These are phyloP conservation scores for Tieghemostelium lacteum DNA, from an alignment of 78 protist species.

Conservation along the genomic window DNA sequence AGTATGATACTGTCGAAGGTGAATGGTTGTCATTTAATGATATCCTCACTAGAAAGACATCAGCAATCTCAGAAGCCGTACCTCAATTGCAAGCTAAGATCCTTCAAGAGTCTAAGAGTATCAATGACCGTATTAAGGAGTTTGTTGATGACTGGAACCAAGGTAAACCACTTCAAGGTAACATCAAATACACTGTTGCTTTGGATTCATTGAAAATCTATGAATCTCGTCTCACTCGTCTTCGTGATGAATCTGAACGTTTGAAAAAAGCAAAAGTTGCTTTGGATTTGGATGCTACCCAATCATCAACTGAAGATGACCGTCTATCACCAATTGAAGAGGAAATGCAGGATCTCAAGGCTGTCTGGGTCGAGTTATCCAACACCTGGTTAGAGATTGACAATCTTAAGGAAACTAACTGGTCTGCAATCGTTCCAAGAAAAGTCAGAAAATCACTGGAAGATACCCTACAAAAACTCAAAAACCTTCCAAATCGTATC, in stretches of 20 bases:
- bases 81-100: conserved; percentile 82
- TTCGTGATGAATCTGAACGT: conserved; percentile 71
- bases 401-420: conserved; percentile 83
- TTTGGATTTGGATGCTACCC: conserved; percentile 73
- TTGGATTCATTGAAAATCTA: conserved; percentile 64
- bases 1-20: conserved; percentile 84
- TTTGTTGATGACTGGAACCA: conserved; percentile 65
- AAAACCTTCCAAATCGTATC: conserved; percentile 85
- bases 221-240: conserved; percentile 55
- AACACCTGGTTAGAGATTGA: conserved; percentile 81
- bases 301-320: conserved; percentile 27
- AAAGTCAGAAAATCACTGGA: conserved; percentile 79
- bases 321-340: conserved; percentile 70
- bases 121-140: conserved; percentile 53
- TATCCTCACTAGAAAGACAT: conserved; percentile 61
- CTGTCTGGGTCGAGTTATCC: conserved; percentile 85
- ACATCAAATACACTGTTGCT: conserved; percentile 67
- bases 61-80: conserved; percentile 52
- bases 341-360: conserved; percentile 90
- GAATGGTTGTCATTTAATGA: conserved; percentile 90
- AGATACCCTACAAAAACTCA: conserved; percentile 70
- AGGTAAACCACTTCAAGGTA: conserved; percentile 88
- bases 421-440: conserved; percentile 93
- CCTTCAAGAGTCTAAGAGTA: conserved; percentile 50
- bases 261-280: conserved; percentile 85